phyloP scores from a whole-genome alignment of 768 basidiomycete species.

The Amanita muscaria region DNA sequence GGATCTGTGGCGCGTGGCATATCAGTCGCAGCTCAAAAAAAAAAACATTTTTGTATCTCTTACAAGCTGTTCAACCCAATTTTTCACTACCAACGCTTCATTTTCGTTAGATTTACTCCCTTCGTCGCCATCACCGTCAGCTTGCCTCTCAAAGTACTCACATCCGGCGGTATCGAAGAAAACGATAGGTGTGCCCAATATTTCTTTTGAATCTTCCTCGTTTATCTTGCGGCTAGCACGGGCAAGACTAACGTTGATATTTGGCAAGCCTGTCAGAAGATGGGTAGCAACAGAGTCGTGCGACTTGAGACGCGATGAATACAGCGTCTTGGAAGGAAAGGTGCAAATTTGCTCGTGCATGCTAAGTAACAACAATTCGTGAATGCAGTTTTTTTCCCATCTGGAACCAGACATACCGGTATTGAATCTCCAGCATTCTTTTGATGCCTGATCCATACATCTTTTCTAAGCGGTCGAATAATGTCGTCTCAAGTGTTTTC shows the following conservation, averaged over 20 bases:
- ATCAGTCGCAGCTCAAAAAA: too few relatives aligned
- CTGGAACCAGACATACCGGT: slow-evolving; percentile 43
- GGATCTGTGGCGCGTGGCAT: too few relatives aligned
- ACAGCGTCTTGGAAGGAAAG: slow-evolving; percentile 81
- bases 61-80: slow-evolving; percentile 78
- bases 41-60: too few relatives aligned
- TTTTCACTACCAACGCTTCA: slow-evolving; percentile 77
- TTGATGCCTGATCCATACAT: slow-evolving; percentile 84
- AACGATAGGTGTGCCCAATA: slow-evolving; percentile 68
- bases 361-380: slow-evolving; percentile 27
- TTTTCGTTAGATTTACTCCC: slow-evolving; percentile 93
- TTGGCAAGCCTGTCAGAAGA: slow-evolving; percentile 63
- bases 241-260: slow-evolving; percentile 33
- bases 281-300: slow-evolving; percentile 64
- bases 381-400: not conserved
- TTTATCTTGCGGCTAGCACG: not conserved
- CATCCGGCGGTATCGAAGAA: slow-evolving; percentile 95
- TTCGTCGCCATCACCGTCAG: slow-evolving; percentile 74
- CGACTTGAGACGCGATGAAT: slow-evolving; percentile 60
- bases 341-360: slow-evolving; percentile 84
- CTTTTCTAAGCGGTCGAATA: slow-evolving; percentile 86
- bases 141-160: slow-evolving; percentile 76
- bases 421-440: slow-evolving; percentile 83
- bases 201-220: slow-evolving; percentile 66
- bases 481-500: slow-evolving; percentile 72